These are phyloP conservation scores for Heritiera fomes DNA, from an alignment of 345 rosid genomes.

Conservation along the genomic window DNA sequence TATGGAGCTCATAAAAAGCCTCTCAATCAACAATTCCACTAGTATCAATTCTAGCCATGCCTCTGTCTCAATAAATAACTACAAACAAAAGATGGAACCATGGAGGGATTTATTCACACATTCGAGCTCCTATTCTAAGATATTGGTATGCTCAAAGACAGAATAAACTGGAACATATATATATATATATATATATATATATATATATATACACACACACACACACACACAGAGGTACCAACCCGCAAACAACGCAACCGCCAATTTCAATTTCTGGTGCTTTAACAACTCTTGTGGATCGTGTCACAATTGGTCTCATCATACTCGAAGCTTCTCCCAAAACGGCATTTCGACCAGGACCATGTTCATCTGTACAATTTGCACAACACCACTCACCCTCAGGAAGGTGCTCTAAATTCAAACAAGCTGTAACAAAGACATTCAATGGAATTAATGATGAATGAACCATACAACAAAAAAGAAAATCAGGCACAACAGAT, in stretches of 20 bases:
- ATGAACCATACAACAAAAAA: background rate
- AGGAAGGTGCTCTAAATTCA: constrained; percentile 61
- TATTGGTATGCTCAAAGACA: background rate
- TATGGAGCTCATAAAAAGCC: background rate
- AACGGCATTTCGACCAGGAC: constrained; percentile 41
- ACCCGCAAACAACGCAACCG: constrained; percentile 97
- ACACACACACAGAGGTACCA: constrained; percentile 23
- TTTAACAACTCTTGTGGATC: constrained; percentile 66
- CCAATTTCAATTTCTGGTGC: constrained; percentile 80
- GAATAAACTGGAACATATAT: background rate
- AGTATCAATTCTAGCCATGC: background rate
- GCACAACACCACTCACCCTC: constrained; percentile 81
- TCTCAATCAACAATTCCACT: background rate
- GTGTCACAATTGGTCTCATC: constrained; percentile 55
- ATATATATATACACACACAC: too few relatives aligned
- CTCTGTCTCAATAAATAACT: background rate
- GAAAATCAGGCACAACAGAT: background rate
- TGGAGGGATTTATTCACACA: background rate
- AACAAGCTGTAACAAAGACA: constrained; percentile 70
- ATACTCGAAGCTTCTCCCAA: constrained; percentile 29
- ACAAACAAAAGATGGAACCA: constrained; percentile 17
- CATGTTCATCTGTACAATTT: constrained; percentile 57
- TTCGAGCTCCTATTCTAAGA: background rate
- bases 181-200: too few relatives aligned
- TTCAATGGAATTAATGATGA: constrained; percentile 19